Conservation (phyloP, 2,329 filamentous ascomycete species). For the Calonectria pseudoreteaudii region DNA sequence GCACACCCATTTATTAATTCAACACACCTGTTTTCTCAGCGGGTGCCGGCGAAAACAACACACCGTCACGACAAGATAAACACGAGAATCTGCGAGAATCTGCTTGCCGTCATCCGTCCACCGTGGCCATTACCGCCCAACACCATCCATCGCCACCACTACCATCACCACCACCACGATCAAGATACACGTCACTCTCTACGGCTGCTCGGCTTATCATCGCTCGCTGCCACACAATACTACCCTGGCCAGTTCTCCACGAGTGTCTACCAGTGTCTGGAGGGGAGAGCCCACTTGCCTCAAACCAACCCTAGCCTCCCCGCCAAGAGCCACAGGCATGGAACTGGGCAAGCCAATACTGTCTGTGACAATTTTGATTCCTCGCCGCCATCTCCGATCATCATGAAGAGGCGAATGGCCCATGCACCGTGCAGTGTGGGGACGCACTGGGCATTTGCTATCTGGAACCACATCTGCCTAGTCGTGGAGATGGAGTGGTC, state of each 20-base stretch:
- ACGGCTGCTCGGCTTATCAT: background rate
- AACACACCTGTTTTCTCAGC: background rate
- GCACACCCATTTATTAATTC: constrained; percentile 7
- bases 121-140: background rate
- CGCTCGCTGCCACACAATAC: background rate
- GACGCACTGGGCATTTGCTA: constrained; percentile 34
- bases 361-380: constrained; percentile 9
- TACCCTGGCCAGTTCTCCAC: background rate
- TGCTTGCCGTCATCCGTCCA: background rate
- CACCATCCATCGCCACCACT: background rate
- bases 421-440: background rate
- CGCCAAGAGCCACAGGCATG: background rate
- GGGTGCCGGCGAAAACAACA: constrained; percentile 1
- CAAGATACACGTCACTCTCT: constrained; percentile 3
- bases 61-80: constrained; percentile 3
- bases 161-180: background rate
- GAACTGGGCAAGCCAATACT: background rate
- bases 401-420: background rate
- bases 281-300: background rate
- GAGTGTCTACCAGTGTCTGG: background rate
- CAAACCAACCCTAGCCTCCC: background rate
- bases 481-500: background rate
- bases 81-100: background rate
- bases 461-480: constrained; percentile 34
- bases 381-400: constrained; percentile 6